A percentile compares a stretch with the other conserved stretches of the same genome.
These are phyloP conservation scores for Sarcomyxa edulis DNA, from an alignment of 768 basidiomycete species.

Conservation along the genomic window DNA sequence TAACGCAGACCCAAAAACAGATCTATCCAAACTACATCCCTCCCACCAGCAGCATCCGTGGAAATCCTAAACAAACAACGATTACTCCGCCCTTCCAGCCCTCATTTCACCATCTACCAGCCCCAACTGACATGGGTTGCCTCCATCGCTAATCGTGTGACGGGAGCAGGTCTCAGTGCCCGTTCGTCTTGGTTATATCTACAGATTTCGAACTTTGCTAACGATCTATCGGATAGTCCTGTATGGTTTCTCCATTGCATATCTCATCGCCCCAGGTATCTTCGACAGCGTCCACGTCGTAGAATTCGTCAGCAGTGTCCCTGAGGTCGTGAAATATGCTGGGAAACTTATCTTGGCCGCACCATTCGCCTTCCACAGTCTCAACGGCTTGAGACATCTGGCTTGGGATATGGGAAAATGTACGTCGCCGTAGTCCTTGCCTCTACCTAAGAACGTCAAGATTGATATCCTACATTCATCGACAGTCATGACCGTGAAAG, in stretches of 20 bases:
- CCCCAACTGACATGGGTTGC: conserved; percentile 87
- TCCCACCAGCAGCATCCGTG: conserved; percentile 50
- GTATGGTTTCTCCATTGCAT: conserved; percentile 83
- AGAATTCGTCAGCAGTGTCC: conserved; percentile 63
- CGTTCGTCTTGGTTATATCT: conserved; percentile 43
- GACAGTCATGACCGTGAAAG: conserved; percentile 75
- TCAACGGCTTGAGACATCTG: conserved; percentile 89
- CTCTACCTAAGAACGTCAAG: not conserved
- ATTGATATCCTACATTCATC: conserved; percentile 5
- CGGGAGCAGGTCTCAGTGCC: conserved; percentile 74
- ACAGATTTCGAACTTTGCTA: too few relatives aligned
- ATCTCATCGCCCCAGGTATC: conserved; percentile 75
- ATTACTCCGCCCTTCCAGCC: conserved; percentile 81
- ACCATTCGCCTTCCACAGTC: conserved; percentile 87
- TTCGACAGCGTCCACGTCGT: conserved; percentile 80
- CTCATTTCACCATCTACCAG: conserved; percentile 96
- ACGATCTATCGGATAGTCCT: conserved; percentile 69
- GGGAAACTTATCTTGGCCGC: conserved; percentile 77
- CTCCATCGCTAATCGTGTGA: conserved; percentile 85
- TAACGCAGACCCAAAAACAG: conserved; percentile 23
- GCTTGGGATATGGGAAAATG: conserved; percentile 87
- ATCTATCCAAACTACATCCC: conserved; percentile 57
- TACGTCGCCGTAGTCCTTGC: conserved; percentile 36
- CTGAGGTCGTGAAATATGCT: conserved; percentile 69
- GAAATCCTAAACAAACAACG: conserved; percentile 86